Evolutionary conservation across 23 red algal genomes (phyloP), one percentile per base, ranked within the genome.

Genomic region (Chondrus crispus): DNA sequence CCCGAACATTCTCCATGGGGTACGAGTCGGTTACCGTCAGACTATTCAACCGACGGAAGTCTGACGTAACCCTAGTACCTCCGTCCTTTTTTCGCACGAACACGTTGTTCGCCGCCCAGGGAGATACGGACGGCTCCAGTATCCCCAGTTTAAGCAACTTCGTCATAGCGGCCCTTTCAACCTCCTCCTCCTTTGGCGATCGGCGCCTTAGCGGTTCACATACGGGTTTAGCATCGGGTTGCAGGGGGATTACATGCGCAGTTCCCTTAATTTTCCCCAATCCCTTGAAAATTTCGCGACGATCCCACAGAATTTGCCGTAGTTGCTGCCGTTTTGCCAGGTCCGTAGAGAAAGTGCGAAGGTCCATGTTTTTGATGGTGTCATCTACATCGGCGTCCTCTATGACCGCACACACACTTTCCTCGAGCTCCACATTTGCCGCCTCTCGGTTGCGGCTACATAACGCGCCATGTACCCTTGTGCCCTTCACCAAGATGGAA

Each of bases 21-120:
- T 83, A 84, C 24, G 29, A 45, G 32, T 91, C 87, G 26, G 52
- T 43, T 18, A 46, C 74, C 74, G 70, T 80, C 36, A 58, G 22
- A 33, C 37, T 38, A 39, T 64, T 91, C 32, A 91, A 38, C 20
- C 38, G 33, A n/a, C 87, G 36, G 87, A 84, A 91, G 42, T 91
- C 87, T 58, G 71, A 12, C 38, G 79, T 91, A 24, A 77, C 8
- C 32, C 71, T 10, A 39, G 43, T 77, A 46, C 1, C 26, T n/a
- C 71, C 71, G 38, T 77, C 71, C 44, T 77, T 77, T 37, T 77
- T 47, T 46, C 71, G 71, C n/a, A 77, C 12, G 12, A 77, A 77
- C 43, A 77, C 44, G 71, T 46, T 48, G 8, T 42, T 46, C n/a
- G 71, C 37, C 38, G 71, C 12, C 71, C 71, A 77, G 28, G 37